These are phyloP conservation scores for Neopestalotiopsis sp. DNA, from an alignment of 2,329 filamentous ascomycete genomes.

Conservation along the genomic window DNA sequence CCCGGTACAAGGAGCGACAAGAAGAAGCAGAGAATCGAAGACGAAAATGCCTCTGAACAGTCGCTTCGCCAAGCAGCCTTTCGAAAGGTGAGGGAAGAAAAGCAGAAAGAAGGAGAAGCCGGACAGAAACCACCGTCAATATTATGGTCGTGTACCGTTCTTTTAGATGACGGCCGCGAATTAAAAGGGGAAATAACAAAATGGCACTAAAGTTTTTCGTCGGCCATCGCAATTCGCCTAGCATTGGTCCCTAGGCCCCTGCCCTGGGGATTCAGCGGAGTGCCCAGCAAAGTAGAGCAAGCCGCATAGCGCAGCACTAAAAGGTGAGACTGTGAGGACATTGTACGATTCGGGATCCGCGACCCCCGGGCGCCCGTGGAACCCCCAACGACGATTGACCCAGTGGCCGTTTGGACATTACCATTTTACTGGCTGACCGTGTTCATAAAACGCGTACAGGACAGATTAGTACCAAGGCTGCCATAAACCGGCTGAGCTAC, in stretches of 20 bases:
- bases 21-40: constrained; percentile 27
- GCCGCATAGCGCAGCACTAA: not conserved
- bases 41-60: constrained; percentile 5
- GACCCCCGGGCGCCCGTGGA: not conserved
- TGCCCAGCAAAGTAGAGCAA: not conserved
- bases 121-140: not conserved
- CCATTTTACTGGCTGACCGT: not conserved
- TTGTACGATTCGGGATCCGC: not conserved
- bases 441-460: not conserved
- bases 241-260: constrained; percentile 5
- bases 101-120: constrained; percentile 10
- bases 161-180: not conserved
- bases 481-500: not conserved
- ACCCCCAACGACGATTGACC: not conserved
- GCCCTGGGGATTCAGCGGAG: not conserved
- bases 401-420: constrained; percentile 2
- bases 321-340: not conserved
- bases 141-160: not conserved
- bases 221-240: constrained; percentile 4
- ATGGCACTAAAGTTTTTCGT: constrained; percentile 9
- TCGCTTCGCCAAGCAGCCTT: constrained; percentile 16
- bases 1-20: constrained; percentile 47
- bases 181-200: constrained; percentile 4
- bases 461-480: not conserved
- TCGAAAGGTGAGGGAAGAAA: constrained; percentile 5